These are phyloP conservation scores for Aspergillus incahuasiensis DNA, from an alignment of 495 filamentous ascomycete genomes.

Conservation along the genomic window DNA sequence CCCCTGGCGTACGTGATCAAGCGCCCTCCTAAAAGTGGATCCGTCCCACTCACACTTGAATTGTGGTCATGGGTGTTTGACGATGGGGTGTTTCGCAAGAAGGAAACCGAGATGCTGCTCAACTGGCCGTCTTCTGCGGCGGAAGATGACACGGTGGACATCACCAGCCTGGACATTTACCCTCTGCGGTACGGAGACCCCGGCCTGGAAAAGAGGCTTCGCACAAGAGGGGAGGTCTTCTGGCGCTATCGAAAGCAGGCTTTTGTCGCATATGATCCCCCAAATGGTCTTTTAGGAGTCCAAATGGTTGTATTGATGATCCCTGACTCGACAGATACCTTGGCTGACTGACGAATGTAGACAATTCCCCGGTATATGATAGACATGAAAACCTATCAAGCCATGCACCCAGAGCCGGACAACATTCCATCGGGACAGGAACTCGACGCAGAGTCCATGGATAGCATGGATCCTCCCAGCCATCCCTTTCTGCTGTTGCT, in stretches of 20 bases:
- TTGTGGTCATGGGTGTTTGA: slow-evolving; percentile 1
- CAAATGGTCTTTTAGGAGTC: background rate
- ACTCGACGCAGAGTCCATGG: background rate
- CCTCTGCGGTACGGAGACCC: background rate
- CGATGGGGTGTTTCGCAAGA: background rate
- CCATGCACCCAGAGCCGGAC: background rate
- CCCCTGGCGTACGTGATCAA: background rate
- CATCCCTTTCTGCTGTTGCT: slow-evolving; percentile 20
- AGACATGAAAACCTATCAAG: background rate
- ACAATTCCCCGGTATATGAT: background rate
- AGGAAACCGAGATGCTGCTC: background rate
- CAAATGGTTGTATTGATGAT: background rate
- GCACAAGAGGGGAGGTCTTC: background rate
- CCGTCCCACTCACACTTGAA: background rate
- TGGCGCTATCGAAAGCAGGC: background rate
- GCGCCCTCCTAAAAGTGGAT: background rate
- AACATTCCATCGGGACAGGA: background rate
- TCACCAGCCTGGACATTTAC: background rate
- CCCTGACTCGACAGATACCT: too few relatives aligned
- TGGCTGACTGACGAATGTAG: background rate
- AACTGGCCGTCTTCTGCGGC: background rate
- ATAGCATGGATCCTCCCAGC: background rate
- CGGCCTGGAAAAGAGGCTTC: background rate
- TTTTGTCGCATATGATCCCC: background rate
- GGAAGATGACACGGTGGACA: background rate